Evolutionary conservation across 2,329 filamentous ascomycete genomes (phyloP), one percentile per base, ranked within the genome.

Genomic region (Xylariaceae sp.): DNA sequence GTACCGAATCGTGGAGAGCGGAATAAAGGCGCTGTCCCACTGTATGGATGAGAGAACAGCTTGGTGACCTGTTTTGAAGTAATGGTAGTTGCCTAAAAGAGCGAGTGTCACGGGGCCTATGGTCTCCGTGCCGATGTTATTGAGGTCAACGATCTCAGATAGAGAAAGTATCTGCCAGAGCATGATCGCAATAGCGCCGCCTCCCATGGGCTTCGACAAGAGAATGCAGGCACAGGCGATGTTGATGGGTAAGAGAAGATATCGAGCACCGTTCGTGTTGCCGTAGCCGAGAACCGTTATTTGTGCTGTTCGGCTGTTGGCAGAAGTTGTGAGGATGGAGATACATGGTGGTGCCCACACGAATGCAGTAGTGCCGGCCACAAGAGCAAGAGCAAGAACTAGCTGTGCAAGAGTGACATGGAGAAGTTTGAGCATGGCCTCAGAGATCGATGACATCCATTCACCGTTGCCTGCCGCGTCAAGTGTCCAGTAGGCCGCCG

Each of bases 11-110:
- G 79, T 80, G 44, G 84, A 81, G 7, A 97, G 75, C 0, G 91
- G 87, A 51, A 98, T 87, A 66, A 98, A 98, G 3, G 89, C 91
- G 16, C 81, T 79, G 67, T 98, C 93, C 93, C 93, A 98, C 60
- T 98, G 93, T 58, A 98, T 91, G 51, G 82, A 87, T 52, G 83
- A 78, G 18, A 95, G 76, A 0, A 83, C 85, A 11, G 91, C 91
- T 66, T 97, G 91, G 64, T 98, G 93, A 47, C 93, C 93, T 0
- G 93, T 98, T 61, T 95, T 96, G 79, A 98, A 98, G 72, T 83
- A 98, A 70, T 96, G 84, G 65, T 91, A 95, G 56, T 86, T 89
- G 45, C 90, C 93, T 1, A 98, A 79, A n/a, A 97, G 68, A 9
- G 83, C 91, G 19, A 97, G 78, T 48, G 94, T 75, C 30, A 93